Evolutionary conservation across 2,329 filamentous ascomycete species (phyloP).

Genomic region (Fusarium oligoseptatum): DNA sequence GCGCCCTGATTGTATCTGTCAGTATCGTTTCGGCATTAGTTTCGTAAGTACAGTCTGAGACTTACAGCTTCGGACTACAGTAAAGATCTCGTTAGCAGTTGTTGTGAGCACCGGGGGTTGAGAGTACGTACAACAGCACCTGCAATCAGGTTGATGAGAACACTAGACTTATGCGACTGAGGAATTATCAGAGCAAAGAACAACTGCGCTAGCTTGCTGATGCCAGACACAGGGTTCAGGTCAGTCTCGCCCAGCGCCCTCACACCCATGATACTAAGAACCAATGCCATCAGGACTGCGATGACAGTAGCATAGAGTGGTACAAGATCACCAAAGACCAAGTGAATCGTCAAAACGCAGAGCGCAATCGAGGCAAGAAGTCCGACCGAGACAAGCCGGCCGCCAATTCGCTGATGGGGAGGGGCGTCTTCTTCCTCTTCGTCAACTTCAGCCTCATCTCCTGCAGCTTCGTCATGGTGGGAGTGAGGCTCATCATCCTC

Average conservation of each 20-base stretch:
- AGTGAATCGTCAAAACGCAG: conserved; percentile 84
- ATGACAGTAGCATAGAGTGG: conserved; percentile 81
- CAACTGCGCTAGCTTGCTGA: conserved; percentile 95
- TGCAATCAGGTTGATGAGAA: conserved; percentile 95
- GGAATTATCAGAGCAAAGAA: conserved; percentile 94
- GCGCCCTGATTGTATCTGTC: conserved; percentile 66
- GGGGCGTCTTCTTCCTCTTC: conserved; percentile 82
- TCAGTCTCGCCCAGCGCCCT: conserved; percentile 85
- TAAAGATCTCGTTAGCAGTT: conserved; percentile 3
- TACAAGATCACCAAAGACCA: conserved; percentile 86
- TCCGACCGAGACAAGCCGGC: conserved; percentile 78
- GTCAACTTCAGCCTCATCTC: conserved; percentile 51
- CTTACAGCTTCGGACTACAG: conserved; percentile 57
- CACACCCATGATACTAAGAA: conserved; percentile 81
- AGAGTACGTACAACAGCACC: conserved; percentile 75
- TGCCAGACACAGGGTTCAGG: conserved; percentile 94
- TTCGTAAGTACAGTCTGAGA: not conserved
- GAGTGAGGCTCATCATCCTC: conserved; percentile 16
- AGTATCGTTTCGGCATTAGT: not conserved
- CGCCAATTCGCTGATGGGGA: conserved; percentile 82
- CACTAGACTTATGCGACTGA: conserved; percentile 80
- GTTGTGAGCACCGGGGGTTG: not conserved
- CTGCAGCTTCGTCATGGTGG: conserved; percentile 14
- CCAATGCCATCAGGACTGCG: conserved; percentile 86
- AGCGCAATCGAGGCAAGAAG: conserved; percentile 82